Evolutionary conservation across 1,139 yeast genomes (phyloP), one percentile per base, ranked within the genome.

Genomic region (Candida glucosophila): DNA sequence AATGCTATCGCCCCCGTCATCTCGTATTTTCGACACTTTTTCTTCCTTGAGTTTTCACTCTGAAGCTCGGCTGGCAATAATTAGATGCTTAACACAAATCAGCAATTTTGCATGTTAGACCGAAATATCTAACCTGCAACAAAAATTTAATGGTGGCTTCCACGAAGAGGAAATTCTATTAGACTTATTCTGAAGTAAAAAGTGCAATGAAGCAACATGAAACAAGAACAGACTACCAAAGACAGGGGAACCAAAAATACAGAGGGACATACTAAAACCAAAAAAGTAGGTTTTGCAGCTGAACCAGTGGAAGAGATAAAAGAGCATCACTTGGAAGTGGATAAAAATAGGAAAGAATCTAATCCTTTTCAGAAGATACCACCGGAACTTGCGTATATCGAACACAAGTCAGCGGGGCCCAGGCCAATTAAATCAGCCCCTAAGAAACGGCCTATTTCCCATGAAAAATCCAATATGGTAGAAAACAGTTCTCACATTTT

Each of bases 321-420:
- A 25, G 54, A 54, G 18, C 66, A 58, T 32, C 68, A 59, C 31
- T 37, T 44, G 17, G 33, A 37, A 10, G 47, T 43, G 11, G 55
- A 57, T 25, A 39, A 49, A 26, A 52, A 48, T 17, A 41, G 43
- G 28, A 29, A 37, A 19, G 43, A 52, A 32, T 38, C 49, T 17
- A 53, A 52, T 29, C 55, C 63, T 2, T 64, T 64, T 44, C 67
- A 63, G 25, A 49, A 43, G 30, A 47, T 61, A n/a, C 70, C 71
- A 0, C 58, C 67, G 1, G 69, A 64, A 37, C 52, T 64, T 25
- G 50, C 60, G 4, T 58, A 64, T 30, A 41, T 63, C 23, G 53
- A 56, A 28, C 48, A 47, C 31, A 49, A 40, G 19, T 26, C 31
- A 11, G 40, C 43, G 20, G 46, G 36, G 3, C 56, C 48, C 8